Percentiles rank a stretch among this genome's conserved stretches.
Conservation (phyloP, 169 alveolate species). For the Eimeria sp. region DNA sequence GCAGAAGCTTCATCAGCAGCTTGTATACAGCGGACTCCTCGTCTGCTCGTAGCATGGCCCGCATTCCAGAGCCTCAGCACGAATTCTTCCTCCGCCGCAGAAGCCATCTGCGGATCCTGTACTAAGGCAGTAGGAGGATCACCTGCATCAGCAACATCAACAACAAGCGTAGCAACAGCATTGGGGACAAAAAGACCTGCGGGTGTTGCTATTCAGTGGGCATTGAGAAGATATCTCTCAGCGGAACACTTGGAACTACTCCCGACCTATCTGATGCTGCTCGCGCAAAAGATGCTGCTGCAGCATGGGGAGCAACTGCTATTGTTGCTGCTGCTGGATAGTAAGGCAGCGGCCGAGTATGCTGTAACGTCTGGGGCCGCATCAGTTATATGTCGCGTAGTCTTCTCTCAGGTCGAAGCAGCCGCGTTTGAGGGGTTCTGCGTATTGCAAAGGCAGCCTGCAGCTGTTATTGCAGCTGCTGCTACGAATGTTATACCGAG, state of each 20-base stretch:
- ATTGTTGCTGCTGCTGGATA: slow-evolving; percentile 34
- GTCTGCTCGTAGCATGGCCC: slow-evolving; percentile 20
- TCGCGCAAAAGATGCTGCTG: slow-evolving; percentile 38
- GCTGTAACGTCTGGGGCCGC: slow-evolving; percentile 50
- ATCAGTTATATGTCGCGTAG: slow-evolving; percentile 30
- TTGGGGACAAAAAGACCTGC: background rate
- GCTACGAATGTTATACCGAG: background rate
- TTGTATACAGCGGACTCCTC: background rate
- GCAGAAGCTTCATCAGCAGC: background rate
- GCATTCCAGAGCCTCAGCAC: slow-evolving; percentile 3
- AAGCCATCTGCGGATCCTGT: background rate
- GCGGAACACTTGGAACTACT: slow-evolving; percentile 26
- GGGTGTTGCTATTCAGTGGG: background rate
- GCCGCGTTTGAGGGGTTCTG: slow-evolving; percentile 47
- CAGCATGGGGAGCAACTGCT: slow-evolving; percentile 65
- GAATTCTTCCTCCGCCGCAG: background rate
- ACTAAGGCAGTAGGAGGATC: background rate
- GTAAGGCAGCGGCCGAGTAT: slow-evolving; percentile 40
- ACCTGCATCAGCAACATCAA: background rate
- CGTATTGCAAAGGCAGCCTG: slow-evolving; percentile 13
- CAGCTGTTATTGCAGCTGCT: background rate
- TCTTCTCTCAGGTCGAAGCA: slow-evolving; percentile 10
- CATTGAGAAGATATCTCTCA: slow-evolving; percentile 6
- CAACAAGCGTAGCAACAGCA: background rate
- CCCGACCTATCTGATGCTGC: slow-evolving; percentile 33